Conservation (phyloP, 2,329 filamentous ascomycete species). For the Nothophoma quercina region DNA sequence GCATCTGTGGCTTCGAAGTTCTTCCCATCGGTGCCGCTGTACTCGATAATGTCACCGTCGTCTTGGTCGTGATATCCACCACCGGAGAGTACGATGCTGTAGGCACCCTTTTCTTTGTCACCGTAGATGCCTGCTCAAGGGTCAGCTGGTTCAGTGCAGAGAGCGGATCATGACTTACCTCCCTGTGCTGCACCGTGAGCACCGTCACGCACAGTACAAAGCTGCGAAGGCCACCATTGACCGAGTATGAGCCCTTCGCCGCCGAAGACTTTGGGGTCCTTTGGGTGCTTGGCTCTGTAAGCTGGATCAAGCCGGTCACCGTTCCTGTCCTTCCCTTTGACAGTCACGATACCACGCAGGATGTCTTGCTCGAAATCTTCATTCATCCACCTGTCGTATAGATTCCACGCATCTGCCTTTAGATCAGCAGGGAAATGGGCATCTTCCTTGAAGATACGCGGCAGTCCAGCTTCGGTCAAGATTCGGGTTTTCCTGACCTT, state of each 20-base stretch:
- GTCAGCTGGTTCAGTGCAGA: not conserved
- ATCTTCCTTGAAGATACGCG: conserved; percentile 49
- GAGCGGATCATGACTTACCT: not conserved
- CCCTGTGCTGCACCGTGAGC: conserved; percentile 60
- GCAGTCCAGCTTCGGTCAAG: conserved; percentile 50
- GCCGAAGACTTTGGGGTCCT: conserved; percentile 37
- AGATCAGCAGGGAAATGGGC: conserved; percentile 56
- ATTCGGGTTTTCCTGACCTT: conserved; percentile 48
- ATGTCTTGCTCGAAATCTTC: conserved; percentile 55
- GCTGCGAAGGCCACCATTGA: conserved; percentile 64
- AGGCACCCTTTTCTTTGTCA: conserved; percentile 55
- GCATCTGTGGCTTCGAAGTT: conserved; percentile 41
- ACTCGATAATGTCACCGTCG: conserved; percentile 58
- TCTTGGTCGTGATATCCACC: conserved; percentile 60
- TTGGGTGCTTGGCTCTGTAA: conserved; percentile 27
- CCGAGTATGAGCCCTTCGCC: conserved; percentile 54
- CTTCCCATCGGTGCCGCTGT: conserved; percentile 60
- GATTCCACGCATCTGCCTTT: conserved; percentile 54
- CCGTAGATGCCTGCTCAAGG: conserved; percentile 57
- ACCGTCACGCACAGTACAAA: conserved; percentile 60
- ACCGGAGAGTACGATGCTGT: conserved; percentile 62
- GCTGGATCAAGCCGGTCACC: conserved; percentile 34
- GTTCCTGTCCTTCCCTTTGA: conserved; percentile 28
- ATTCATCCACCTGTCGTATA: conserved; percentile 57
- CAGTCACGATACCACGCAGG: conserved; percentile 53